Evolutionary conservation across 768 basidiomycete species (phyloP).

Genomic region (Tulasnella sp.): DNA sequence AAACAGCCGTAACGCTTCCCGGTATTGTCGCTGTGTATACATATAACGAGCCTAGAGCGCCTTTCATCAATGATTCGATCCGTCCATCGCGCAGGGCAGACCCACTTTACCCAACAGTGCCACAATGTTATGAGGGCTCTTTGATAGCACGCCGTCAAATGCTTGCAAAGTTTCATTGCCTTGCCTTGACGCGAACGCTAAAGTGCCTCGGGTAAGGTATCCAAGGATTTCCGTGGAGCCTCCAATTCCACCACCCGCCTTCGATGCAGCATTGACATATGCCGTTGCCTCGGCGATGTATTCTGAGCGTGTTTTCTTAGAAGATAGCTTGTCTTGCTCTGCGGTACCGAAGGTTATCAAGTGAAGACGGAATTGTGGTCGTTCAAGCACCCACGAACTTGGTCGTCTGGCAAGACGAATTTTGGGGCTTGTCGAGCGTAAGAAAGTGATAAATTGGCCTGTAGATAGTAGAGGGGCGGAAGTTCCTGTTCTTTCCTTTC

Average conservation of each 20-base stretch:
- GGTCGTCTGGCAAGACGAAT: slow-evolving; percentile 57
- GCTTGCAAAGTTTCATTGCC: slow-evolving; percentile 81
- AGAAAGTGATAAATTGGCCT: slow-evolving; percentile 84
- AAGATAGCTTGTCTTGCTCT: slow-evolving; percentile 43
- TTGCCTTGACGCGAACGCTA: slow-evolving; percentile 76
- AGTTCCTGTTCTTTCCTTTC: slow-evolving; percentile 50
- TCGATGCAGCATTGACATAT: slow-evolving; percentile 63
- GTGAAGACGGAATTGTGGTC: neutral
- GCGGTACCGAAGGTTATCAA: neutral
- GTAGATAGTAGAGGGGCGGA: slow-evolving; percentile 74
- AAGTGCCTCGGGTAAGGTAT: slow-evolving; percentile 72
- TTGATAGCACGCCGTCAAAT: slow-evolving; percentile 76
- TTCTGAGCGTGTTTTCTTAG: slow-evolving; percentile 59
- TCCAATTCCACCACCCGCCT: slow-evolving; percentile 62
- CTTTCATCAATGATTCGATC: neutral
- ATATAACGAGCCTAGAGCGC: slow-evolving; percentile 75
- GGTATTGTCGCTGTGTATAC: slow-evolving; percentile 75
- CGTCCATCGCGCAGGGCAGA: neutral
- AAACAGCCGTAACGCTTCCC: slow-evolving; percentile 80
- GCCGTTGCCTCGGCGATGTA: slow-evolving; percentile 71
- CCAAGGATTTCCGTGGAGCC: slow-evolving; percentile 53
- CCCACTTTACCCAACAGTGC: slow-evolving; percentile 84
- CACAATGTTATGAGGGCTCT: slow-evolving; percentile 83
- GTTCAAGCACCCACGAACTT: slow-evolving; percentile 11
- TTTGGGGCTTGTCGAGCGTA: slow-evolving; percentile 85